Evolutionary conservation across 2,329 filamentous ascomycete genomes (phyloP), one percentile per base, ranked within the genome.

Genomic region (Pseudocercospora musae): DNA sequence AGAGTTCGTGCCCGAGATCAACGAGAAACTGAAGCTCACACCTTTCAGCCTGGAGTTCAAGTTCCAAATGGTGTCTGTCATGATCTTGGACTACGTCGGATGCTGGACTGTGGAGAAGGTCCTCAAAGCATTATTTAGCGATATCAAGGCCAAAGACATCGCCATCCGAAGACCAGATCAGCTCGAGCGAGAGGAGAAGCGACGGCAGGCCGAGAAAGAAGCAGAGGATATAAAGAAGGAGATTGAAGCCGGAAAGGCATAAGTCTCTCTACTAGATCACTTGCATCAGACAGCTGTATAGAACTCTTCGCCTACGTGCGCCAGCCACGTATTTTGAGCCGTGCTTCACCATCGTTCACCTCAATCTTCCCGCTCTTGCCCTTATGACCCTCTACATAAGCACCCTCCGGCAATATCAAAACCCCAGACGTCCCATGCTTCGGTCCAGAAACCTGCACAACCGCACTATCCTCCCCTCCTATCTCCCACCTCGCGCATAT

Each of bases 1-100:
- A 1, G 95, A 99, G 77, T 92, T 99, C 72, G 84, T 98, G 54
- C 95, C 95, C 2, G 95, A 98, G 75, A 87, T 99, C 77, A 99
- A 98, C 79, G 85, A 94, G 78, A 89, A 91, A 77, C 89, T 99
- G 80, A 92, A 90, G 73, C 87, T 99, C 0, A 95, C 99, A 4
- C 91, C 91, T 2, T 99, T 99, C 78, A 89, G 82, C 31, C 83
- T 83, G 2, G 91, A 96, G 71, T 99, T 99, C 85, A 96, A 96
- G 82, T 75, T 84, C 48, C 94, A 89, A 57, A 87, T 99, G 81
- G 96, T 92, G 0, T 77, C 80, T 0, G 83, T 91, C 72, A 99
- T 99, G 95, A 77, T 93, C 6, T 72, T 94, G 37, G 95, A 99
- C 77, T 99, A 93, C 74, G 85, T 80, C 1, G 89, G 89, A 13